Percentiles rank a stretch among this genome's conserved stretches.
phyloP scores from a whole-genome alignment of 129 eudicot genomes.

The Sambucus nigra region DNA sequence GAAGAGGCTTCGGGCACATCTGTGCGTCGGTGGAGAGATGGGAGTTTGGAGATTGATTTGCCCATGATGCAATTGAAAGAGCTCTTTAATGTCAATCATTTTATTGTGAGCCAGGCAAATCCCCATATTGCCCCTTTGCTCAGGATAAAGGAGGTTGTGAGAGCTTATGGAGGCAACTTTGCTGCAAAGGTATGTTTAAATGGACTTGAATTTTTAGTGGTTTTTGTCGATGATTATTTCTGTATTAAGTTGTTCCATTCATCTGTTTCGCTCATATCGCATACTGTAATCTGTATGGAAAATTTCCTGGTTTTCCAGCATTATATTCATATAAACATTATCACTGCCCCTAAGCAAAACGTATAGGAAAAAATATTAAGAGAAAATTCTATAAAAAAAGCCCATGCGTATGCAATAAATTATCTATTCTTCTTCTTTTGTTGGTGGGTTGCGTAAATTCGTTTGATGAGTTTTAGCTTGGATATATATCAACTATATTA shows the following conservation, averaged over 20 bases:
- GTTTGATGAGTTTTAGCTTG: background rate
- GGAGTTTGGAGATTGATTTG: constrained; percentile 89
- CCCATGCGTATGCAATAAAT: background rate
- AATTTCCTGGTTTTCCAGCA: background rate
- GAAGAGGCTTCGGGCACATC: constrained; percentile 55
- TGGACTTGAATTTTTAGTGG: background rate
- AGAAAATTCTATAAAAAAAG: background rate
- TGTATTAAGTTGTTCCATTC: background rate
- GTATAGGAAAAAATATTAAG: no score
- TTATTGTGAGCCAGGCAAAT: constrained; percentile 97
- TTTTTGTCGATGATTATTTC: background rate
- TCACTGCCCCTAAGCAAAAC: background rate
- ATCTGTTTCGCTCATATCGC: background rate
- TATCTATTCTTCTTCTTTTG: background rate
- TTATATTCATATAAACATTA: background rate
- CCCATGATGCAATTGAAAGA: constrained; percentile 98
- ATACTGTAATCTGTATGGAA: background rate
- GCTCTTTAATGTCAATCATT: constrained; percentile 90
- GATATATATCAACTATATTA: no score
- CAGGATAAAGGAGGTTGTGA: constrained; percentile 65
- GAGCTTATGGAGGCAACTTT: constrained; percentile 91
- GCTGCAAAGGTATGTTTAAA: constrained; percentile 77
- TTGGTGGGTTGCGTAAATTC: background rate
- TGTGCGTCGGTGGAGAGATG: constrained; percentile 91
- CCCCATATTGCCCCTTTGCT: constrained; percentile 88